Base-by-base conservation (phyloP, 2,329 filamentous ascomycete species). In the Calonectria hawksworthii region DNA sequence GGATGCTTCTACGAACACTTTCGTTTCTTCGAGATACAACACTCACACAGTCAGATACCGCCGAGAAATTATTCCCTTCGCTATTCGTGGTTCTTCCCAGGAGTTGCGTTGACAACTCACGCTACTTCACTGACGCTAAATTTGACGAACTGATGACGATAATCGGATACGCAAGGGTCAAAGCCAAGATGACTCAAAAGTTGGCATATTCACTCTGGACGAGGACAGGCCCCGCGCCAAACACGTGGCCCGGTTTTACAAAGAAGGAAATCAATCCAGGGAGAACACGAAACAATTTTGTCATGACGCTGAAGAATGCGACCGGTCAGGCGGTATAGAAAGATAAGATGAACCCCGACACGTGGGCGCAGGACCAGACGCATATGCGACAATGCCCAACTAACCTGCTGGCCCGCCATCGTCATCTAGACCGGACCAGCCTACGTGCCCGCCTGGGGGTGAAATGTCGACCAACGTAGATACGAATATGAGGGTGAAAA, bases 141-240 rank as follows among this genome's bases (percentile, higher is more conserved):
- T 85, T 99, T 28, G 85, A 90, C 10, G 88, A 89, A 5, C 95
- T 99, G 74, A 95, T 99, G 95, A 83, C 84, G 4, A 91, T 90
- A 63, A 85, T 99, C 47, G 96, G 96, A 1, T 99, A 96, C 83
- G 84, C 84, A 16, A 85, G 93, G 80, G 83, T 90, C 13, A 87
- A 91, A 79, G 90, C 88, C 77, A 98, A 98, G 85, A 88, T 92
- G 77, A 97, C 95, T 1, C 90, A 93, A 56, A 98, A 98, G 85
- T 88, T 99, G 66, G 92, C 95, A 28, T 99, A 98, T 84, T 96
- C 96, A 77, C 88, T 99, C n/a, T 98, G 96, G 94, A 91, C 87
- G 78, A 89, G 90, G 74, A 83, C 76, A 9, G 78, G 78, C 7
- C 36, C 74, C n/a, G 52, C 70, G 34, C 59, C 76, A 64, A 67